A percentile compares a stretch with the other conserved stretches of the same genome.
phyloP scores from a whole-genome alignment of 371 early-diverging fungal genomes.

The Phascolomyces articulosus region DNA sequence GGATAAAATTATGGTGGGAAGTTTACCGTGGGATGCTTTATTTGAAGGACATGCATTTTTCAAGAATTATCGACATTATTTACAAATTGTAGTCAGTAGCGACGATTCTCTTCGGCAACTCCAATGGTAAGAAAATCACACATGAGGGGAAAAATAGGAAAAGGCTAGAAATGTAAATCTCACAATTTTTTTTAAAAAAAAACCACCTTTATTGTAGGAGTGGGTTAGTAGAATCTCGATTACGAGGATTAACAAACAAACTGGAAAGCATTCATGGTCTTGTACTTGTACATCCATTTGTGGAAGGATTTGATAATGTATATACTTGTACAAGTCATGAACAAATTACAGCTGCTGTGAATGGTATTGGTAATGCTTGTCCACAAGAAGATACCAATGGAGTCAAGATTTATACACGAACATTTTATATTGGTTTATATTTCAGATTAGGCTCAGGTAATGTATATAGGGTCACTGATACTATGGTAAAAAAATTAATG shows the following conservation, averaged over 20 bases:
- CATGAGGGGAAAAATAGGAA: not conserved
- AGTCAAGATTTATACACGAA: conserved; percentile 65
- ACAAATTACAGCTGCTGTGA: conserved; percentile 66
- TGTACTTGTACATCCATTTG: conserved; percentile 87
- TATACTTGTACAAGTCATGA: conserved; percentile 62
- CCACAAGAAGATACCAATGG: conserved; percentile 19
- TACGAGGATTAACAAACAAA: conserved; percentile 90
- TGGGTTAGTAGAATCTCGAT: conserved; percentile 93
- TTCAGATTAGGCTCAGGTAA: conserved; percentile 60
- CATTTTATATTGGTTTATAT: conserved; percentile 89
- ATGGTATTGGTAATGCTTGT: conserved; percentile 58
- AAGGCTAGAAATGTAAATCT: no score
- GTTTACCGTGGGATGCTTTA: conserved; percentile 60
- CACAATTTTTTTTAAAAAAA: not conserved
- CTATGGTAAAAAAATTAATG: no score
- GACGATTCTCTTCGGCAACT: conserved; percentile 72
- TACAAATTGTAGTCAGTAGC: conserved; percentile 90
- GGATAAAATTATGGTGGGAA: conserved; percentile 75
- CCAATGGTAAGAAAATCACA: conserved; percentile 49
- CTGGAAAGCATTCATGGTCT: conserved; percentile 86
- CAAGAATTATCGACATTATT: conserved; percentile 85
- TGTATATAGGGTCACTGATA: no score
- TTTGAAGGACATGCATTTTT: conserved; percentile 94
- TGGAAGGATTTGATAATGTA: conserved; percentile 82
- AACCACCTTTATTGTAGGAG: conserved; percentile 22